A percentile compares a stretch with the other conserved stretches of the same genome.
These are phyloP conservation scores for Lactarius quietus DNA, from an alignment of 768 basidiomycete genomes.

Conservation along the genomic window DNA sequence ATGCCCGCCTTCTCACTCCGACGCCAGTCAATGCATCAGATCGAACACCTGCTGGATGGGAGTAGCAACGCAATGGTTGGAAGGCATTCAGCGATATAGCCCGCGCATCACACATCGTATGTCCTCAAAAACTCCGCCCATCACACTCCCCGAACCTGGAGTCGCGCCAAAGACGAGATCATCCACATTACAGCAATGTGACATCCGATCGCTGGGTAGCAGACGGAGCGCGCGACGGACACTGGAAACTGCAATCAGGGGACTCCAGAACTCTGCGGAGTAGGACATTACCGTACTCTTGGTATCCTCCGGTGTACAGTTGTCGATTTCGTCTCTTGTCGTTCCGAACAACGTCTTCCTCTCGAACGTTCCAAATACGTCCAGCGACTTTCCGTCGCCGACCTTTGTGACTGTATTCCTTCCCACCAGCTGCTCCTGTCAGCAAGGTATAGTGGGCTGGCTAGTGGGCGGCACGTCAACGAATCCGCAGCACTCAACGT, in stretches of 20 bases:
- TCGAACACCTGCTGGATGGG: neutral
- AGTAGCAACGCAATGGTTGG: neutral
- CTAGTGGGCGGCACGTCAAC: neutral
- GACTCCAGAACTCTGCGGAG: neutral
- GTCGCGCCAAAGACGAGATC: neutral
- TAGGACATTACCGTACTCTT: neutral
- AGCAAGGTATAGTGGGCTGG: neutral
- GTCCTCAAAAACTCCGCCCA: neutral
- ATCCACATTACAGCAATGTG: neutral
- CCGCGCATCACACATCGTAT: neutral
- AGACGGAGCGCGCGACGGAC: slow-evolving; percentile 1
- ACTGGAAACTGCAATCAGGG: neutral
- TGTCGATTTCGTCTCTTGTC: neutral
- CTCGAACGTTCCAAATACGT: neutral
- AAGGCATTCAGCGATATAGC: neutral
- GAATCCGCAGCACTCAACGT: neutral
- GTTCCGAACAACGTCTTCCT: neutral
- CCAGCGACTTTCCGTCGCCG: neutral
- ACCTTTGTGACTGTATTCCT: neutral
- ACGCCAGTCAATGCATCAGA: neutral
- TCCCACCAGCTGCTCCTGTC: neutral
- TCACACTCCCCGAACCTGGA: neutral
- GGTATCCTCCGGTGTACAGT: neutral
- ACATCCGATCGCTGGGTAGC: neutral
- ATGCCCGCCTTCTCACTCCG: neutral